Conservation (phyloP, 2,329 filamentous ascomycete species). For the Epichloe hybrida region DNA sequence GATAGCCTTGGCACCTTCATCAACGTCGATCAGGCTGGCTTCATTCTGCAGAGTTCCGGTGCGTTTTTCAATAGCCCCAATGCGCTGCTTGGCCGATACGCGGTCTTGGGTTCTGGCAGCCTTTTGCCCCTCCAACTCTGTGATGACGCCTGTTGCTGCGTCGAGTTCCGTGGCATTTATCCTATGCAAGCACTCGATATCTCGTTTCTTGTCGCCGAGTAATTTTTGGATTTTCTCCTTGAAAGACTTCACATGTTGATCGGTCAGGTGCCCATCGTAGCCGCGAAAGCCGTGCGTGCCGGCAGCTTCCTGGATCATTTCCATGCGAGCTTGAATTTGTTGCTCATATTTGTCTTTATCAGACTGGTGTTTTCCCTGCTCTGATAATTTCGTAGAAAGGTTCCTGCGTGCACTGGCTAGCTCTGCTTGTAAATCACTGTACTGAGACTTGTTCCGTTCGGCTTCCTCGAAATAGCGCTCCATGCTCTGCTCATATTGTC, state of each 20-base stretch:
- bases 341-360: slow-evolving; percentile 79
- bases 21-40: slow-evolving; percentile 60
- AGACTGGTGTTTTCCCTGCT: slow-evolving; percentile 68
- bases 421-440: slow-evolving; percentile 46
- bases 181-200: slow-evolving; percentile 60
- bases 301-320: slow-evolving; percentile 67
- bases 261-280: slow-evolving; percentile 66
- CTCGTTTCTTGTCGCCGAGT: slow-evolving; percentile 62
- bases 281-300: slow-evolving; percentile 67
- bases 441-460: slow-evolving; percentile 48
- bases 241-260: slow-evolving; percentile 62
- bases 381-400: slow-evolving; percentile 40
- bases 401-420: slow-evolving; percentile 30
- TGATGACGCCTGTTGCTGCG: slow-evolving; percentile 57
- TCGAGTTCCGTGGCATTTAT: slow-evolving; percentile 64
- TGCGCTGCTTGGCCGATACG: slow-evolving; percentile 57
- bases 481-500: slow-evolving; percentile 67
- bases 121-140: slow-evolving; percentile 60
- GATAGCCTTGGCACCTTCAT: slow-evolving; percentile 71
- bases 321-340: slow-evolving; percentile 57
- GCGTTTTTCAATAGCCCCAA: slow-evolving; percentile 59
- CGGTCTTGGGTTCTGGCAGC: slow-evolving; percentile 63
- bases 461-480: slow-evolving; percentile 49
- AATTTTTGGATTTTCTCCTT: slow-evolving; percentile 64
- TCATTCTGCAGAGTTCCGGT: slow-evolving; percentile 52